These are phyloP conservation scores for Phyllosticta capitalensis DNA, from an alignment of 2,329 filamentous ascomycete genomes.

Conservation along the genomic window DNA sequence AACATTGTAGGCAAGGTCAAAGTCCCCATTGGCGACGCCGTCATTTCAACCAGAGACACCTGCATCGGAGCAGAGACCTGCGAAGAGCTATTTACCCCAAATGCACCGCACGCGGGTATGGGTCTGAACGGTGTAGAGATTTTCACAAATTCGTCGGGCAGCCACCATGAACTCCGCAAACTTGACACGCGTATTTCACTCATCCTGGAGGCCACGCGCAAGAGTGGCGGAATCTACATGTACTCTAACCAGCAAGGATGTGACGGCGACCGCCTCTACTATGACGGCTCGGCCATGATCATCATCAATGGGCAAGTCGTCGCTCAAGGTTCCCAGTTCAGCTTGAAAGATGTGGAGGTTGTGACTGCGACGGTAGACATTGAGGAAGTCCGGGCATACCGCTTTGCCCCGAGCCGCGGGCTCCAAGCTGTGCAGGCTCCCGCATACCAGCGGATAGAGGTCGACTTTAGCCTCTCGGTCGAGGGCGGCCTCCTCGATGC, in stretches of 20 bases:
- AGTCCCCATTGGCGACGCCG: constrained; percentile 59
- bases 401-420: constrained; percentile 46
- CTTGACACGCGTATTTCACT: constrained; percentile 54
- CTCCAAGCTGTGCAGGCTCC: constrained; percentile 46
- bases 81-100: constrained; percentile 35
- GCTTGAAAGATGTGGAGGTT: constrained; percentile 45
- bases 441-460: constrained; percentile 38
- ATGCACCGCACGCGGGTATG: constrained; percentile 48
- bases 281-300: constrained; percentile 50
- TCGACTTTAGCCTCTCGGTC: constrained; percentile 36
- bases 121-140: constrained; percentile 64
- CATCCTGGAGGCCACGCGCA: constrained; percentile 56
- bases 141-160: constrained; percentile 56
- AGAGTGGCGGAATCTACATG: constrained; percentile 51
- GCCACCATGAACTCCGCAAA: constrained; percentile 60
- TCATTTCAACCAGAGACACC: constrained; percentile 53
- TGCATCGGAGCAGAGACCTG: constrained; percentile 57
- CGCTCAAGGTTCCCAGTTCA: constrained; percentile 58
- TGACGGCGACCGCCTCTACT: constrained; percentile 26
- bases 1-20: constrained; percentile 46
- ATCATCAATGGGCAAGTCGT: constrained; percentile 53
- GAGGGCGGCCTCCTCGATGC: constrained; percentile 35
- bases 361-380: constrained; percentile 48
- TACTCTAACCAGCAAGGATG: constrained; percentile 55
- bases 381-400: constrained; percentile 58